These are phyloP conservation scores for Crithidia mellificae DNA, from an alignment of 208 protist species.

Conservation along the genomic window DNA sequence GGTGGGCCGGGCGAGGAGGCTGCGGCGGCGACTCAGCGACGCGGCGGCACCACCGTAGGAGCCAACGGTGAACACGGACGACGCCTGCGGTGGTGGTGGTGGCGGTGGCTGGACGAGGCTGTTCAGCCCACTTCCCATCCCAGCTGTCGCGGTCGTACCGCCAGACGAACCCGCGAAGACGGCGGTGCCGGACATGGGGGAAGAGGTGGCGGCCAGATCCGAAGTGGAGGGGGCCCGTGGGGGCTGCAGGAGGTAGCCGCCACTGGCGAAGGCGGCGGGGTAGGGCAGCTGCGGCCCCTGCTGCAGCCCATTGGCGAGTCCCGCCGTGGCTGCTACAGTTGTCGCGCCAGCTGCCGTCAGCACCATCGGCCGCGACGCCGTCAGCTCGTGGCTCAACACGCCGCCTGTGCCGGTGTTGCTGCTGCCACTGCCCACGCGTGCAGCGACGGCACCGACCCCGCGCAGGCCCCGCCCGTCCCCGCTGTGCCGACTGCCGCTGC, in stretches of 20 bases:
- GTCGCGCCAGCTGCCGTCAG: background rate
- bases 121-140: background rate
- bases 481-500: background rate
- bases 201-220: background rate
- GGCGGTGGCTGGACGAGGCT: no score
- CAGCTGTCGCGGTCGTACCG: background rate
- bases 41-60: conserved; percentile 13
- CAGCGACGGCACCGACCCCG: background rate
- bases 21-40: conserved; percentile 10
- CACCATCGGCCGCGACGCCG: background rate
- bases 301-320: background rate
- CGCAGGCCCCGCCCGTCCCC: background rate
- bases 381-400: background rate
- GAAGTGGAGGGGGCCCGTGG: conserved; percentile 1
- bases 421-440: background rate
- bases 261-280: background rate
- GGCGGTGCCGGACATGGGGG: background rate
- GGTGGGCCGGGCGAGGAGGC: conserved; percentile 9
- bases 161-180: background rate
- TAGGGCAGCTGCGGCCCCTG: background rate
- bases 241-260: background rate
- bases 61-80: conserved; percentile 12
- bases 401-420: background rate
- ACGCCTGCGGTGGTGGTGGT: background rate
- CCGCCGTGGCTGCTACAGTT: no score